These are phyloP conservation scores for Blastobotrys apis DNA, from an alignment of 1,139 yeast species.

Conservation along the genomic window DNA sequence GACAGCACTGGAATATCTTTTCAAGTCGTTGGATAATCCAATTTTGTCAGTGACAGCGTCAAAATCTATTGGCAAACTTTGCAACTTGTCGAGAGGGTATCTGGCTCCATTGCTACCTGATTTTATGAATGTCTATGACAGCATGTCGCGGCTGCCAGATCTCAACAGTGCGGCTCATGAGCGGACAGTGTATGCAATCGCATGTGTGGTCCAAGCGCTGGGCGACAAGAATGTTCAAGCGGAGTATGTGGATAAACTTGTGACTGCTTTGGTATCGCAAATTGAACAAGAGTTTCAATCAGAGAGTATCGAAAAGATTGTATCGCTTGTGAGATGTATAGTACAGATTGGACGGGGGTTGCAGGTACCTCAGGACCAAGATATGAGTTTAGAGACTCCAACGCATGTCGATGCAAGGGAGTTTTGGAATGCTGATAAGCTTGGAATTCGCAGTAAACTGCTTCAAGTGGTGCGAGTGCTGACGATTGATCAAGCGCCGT, in stretches of 20 bases:
- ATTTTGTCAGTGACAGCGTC: conserved; percentile 35
- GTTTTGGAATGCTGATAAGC: conserved; percentile 42
- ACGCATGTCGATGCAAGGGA: conserved; percentile 12
- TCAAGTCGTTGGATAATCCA: conserved; percentile 31
- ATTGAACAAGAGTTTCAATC: conserved; percentile 12
- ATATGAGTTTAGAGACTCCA: conserved; percentile 26
- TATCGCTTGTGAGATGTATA: conserved; percentile 57
- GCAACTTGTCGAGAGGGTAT: conserved; percentile 33
- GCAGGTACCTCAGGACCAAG: conserved; percentile 33
- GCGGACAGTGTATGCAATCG: conserved; percentile 36
- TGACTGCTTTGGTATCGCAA: conserved; percentile 25
- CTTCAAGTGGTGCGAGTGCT: conserved; percentile 43
- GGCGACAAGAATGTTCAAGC: conserved; percentile 24
- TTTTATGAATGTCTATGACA: conserved; percentile 32
- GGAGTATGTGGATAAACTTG: conserved; percentile 24
- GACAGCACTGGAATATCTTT: conserved; percentile 33
- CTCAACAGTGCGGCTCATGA: conserved; percentile 33
- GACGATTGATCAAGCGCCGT: conserved; percentile 39
- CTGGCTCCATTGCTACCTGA: conserved; percentile 29
- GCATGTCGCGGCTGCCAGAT: conserved; percentile 23
- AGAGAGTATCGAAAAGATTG: conserved; percentile 14
- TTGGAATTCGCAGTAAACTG: conserved; percentile 40
- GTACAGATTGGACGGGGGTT: conserved; percentile 67
- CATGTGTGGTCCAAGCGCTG: conserved; percentile 35
- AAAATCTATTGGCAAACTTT: conserved; percentile 36